Evolutionary conservation across 495 filamentous ascomycete genomes (phyloP), one percentile per base, ranked within the genome.

Genomic region (Cetradonia linearis): DNA sequence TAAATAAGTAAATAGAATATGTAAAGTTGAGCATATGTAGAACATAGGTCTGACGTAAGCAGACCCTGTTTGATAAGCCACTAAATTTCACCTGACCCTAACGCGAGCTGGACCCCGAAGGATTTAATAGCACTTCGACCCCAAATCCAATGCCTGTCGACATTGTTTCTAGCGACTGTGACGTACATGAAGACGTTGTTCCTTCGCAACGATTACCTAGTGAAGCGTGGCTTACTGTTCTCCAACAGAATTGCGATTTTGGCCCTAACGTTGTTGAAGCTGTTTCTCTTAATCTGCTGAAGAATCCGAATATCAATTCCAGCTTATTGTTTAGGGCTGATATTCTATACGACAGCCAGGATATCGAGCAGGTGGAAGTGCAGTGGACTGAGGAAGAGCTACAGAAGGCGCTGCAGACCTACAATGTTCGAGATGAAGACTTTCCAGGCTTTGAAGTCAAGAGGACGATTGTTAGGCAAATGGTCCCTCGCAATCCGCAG

Each of bases 291-390:
- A 66, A 68, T 33, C 53, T 66, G 23, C 40, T 68, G 10, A 59
- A 62, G 20, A 95, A 95, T 70, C 91, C 91, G 9, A 94, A 95
- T 62, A 80, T 92, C 75, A 92, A 87, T 63, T 88, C 87, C 3
- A 85, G 77, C 18, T 84, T 85, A 76, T 78, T 96, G 3, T 90
- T 94, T 68, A 83, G 92, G 25, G 91, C 91, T 13, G 91, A 96
- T 71, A 88, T 96, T 49, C 76, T 89, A 30, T 81, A 77, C 58
- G 77, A 86, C 63, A 82, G 76, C 64, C 37, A 50, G 25, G 64
- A 54, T 38, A 40, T 54, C 33, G 67, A 65, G 20, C 50, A 59
- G 2, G 36, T 53, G 11, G 27, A 59, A 31, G 34, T 40, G 3
- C 40, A 25, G 20, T n/a, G 52, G 11, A 33, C 55, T 0, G 44